Conservation (phyloP, 2,329 filamentous ascomycete genomes). For the Cryphonectria japonica region DNA sequence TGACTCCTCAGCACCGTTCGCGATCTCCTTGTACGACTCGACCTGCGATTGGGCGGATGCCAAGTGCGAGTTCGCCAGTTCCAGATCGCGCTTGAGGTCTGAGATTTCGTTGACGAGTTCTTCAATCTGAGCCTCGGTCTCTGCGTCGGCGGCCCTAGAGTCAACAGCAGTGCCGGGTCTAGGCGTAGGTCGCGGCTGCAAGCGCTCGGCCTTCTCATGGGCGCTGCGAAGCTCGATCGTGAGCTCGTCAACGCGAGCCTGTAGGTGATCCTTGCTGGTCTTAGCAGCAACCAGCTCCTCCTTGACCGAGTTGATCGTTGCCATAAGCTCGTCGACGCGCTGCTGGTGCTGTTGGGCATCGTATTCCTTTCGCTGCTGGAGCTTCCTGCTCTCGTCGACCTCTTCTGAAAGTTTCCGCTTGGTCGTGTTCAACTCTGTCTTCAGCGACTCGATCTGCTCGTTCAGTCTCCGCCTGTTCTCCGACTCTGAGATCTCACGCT, state of each 20-base stretch:
- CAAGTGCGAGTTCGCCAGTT: constrained; percentile 78
- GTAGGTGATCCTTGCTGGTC: constrained; percentile 86
- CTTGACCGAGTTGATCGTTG: constrained; percentile 76
- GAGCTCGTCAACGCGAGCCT: constrained; percentile 85
- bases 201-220: constrained; percentile 80
- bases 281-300: constrained; percentile 87
- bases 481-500: constrained; percentile 82
- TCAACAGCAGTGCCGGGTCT: constrained; percentile 53
- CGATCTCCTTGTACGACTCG: constrained; percentile 87
- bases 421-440: constrained; percentile 74
- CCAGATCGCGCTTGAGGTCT: constrained; percentile 85
- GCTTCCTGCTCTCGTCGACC: constrained; percentile 81
- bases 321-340: constrained; percentile 87
- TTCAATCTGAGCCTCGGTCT: constrained; percentile 67
- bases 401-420: constrained; percentile 86
- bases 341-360: constrained; percentile 87
- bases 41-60: constrained; percentile 80
- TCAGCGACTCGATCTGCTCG: constrained; percentile 74
- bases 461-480: constrained; percentile 83
- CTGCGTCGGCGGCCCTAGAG: constrained; percentile 43
- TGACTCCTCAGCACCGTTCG: constrained; percentile 85
- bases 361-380: constrained; percentile 83
- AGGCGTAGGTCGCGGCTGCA: constrained; percentile 78
- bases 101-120: constrained; percentile 83
- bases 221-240: constrained; percentile 85